Conservation (phyloP, 1,284 basidiomycete species). For the Thelephora terrestris region DNA sequence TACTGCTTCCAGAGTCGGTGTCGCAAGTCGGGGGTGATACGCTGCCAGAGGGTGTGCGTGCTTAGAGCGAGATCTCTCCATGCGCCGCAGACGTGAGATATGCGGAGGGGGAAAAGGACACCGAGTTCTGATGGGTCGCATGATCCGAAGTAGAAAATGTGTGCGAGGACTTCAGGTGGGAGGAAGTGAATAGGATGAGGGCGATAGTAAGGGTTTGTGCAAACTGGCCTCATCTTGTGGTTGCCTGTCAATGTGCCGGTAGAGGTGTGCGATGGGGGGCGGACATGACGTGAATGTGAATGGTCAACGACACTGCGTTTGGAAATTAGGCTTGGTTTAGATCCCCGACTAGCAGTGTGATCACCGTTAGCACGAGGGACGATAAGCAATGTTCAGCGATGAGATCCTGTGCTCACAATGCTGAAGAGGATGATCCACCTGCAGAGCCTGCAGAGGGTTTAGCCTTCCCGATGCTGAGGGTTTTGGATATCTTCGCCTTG, state of each 20-base stretch:
- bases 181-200: constrained; percentile 42
- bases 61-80: constrained; percentile 51
- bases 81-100: constrained; percentile 53
- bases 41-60: constrained; percentile 50
- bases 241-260: not conserved
- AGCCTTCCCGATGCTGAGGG: too few species aligned
- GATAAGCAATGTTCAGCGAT: not conserved
- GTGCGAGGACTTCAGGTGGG: constrained; percentile 50
- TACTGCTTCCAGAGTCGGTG: constrained; percentile 49
- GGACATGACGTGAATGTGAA: constrained; percentile 2
- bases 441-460: too few species aligned
- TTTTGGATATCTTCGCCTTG: constrained; percentile 22
- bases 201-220: constrained; percentile 7
- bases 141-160: constrained; percentile 51
- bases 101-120: constrained; percentile 40
- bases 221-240: not conserved
- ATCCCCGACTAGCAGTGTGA: not conserved
- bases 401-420: too few species aligned
- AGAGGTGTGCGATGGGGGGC: constrained; percentile 2
- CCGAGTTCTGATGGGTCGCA: constrained; percentile 27
- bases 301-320: not conserved
- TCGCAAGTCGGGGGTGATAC: constrained; percentile 37
- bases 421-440: too few species aligned
- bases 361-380: not conserved
- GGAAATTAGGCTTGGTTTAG: not conserved